Base-by-base conservation (phyloP, 2,329 filamentous ascomycete species). In the Penicillium olsonii region DNA sequence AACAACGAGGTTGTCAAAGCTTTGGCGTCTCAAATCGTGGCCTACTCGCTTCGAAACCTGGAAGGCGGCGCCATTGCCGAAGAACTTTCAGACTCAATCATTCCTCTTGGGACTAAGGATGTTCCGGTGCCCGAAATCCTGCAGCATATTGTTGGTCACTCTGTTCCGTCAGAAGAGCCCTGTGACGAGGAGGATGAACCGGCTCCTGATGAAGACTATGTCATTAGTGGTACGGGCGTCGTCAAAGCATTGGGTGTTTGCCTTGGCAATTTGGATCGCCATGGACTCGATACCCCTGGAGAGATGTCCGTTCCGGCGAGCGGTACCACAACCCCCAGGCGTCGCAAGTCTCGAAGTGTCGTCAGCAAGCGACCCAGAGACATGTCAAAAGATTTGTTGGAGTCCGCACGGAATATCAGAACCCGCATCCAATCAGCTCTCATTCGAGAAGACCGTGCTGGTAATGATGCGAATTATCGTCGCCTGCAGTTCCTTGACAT, bases 231-330 rank as follows among this genome's bases (percentile, higher is more conserved):
- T 14, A 96, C 91, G 0, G 94, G 92, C 20, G 90, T 99, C 2
- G 92, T 95, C 41, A 96, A 96, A 73, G 94, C 94, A 4, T 78
- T 99, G 38, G 86, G 90, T 45, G 95, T 95, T 62, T 96, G 92
- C 63, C 77, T 99, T 42, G 87, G 90, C 60, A 95, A 95, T 66
- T 84, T 88, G 52, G 81, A 83, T 45, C 80, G 85, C 44, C 82
- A 24, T 75, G 82, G 55, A 26, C 37, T 53, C 29, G 61, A 65
- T 43, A 45, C 61, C 42, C 58, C 61, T 11, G 69, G 67, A 5
- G 73, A 74, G 38, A 58, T 64, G 15, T 75, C 72, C 56, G 62
- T 68, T 45, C 66, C 75, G n/a, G 65, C 68, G 1, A 82, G 80
- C 64, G 80, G 80, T 35, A 73, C 77, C n/a, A 72, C 68, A 12